Evolutionary conservation across 768 basidiomycete genomes (phyloP).

Genomic region (Lyophyllum shimeji): DNA sequence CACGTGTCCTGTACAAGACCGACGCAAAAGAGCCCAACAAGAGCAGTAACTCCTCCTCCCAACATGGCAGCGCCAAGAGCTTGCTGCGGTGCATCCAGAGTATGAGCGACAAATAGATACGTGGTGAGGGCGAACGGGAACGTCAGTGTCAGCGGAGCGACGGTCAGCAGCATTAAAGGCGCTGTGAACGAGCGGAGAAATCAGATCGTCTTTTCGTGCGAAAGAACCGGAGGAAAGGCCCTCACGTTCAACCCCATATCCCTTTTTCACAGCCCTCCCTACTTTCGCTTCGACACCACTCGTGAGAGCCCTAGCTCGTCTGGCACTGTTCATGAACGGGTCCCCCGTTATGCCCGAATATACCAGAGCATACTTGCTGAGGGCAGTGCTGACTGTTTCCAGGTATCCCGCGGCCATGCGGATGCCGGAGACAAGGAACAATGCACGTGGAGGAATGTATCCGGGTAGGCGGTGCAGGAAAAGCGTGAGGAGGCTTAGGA

Average conservation of each 20-base stretch:
- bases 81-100: constrained; percentile 64
- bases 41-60: constrained; percentile 75
- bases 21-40: constrained; percentile 82
- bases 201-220: constrained; percentile 1
- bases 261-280: constrained; percentile 39
- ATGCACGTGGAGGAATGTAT: constrained; percentile 47
- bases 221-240: constrained; percentile 7
- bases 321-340: constrained; percentile 58
- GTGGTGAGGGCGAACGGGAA: constrained; percentile 80
- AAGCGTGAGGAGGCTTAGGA: constrained; percentile 49
- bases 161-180: constrained; percentile 70
- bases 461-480: constrained; percentile 55
- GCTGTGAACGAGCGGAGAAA: constrained; percentile 30
- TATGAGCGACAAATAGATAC: constrained; percentile 89
- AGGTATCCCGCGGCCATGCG: constrained; percentile 54
- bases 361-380: constrained; percentile 62
- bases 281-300: constrained; percentile 28
- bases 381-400: constrained; percentile 51
- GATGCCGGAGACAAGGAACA: constrained; percentile 43
- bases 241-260: constrained; percentile 62
- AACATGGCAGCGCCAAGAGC: constrained; percentile 76
- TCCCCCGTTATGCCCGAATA: constrained; percentile 79
- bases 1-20: constrained; percentile 74
- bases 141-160: constrained; percentile 76
- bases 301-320: constrained; percentile 48